These are phyloP conservation scores for Vitis cinerea DNA, from an alignment of 164 flowering plant species.

Conservation along the genomic window DNA sequence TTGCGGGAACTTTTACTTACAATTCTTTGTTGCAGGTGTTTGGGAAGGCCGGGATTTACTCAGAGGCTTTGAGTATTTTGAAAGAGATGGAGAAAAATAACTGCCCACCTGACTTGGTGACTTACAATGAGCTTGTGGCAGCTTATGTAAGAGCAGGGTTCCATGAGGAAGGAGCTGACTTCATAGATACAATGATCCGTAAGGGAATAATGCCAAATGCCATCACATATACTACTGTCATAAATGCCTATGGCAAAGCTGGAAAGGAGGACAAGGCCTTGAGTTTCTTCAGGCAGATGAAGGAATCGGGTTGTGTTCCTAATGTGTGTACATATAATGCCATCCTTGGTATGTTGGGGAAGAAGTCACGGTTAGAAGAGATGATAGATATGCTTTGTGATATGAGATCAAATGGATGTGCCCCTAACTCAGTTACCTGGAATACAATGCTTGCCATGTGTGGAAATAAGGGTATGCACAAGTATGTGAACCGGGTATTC, in stretches of 20 bases:
- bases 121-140: slow-evolving; percentile 84
- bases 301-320: slow-evolving; percentile 76
- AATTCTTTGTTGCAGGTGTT: slow-evolving; percentile 80
- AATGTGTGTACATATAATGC: slow-evolving; percentile 82
- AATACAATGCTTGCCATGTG: slow-evolving; percentile 85
- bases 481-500: slow-evolving; percentile 60
- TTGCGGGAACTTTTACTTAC: slow-evolving; percentile 72
- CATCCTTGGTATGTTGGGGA: slow-evolving; percentile 80
- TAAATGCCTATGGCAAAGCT: slow-evolving; percentile 79
- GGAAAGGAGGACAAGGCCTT: slow-evolving; percentile 78
- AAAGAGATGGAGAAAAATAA: slow-evolving; percentile 84
- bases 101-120: slow-evolving; percentile 69
- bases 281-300: slow-evolving; percentile 64
- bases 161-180: slow-evolving; percentile 69
- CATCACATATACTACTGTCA: slow-evolving; percentile 82
- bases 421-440: slow-evolving; percentile 86
- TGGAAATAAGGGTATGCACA: slow-evolving; percentile 65
- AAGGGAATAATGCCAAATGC: slow-evolving; percentile 79
- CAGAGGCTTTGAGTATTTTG: slow-evolving; percentile 66
- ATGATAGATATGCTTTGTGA: slow-evolving; percentile 71
- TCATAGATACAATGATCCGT: slow-evolving; percentile 60
- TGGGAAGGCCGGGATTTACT: slow-evolving; percentile 70
- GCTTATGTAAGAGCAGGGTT: slow-evolving; percentile 87
- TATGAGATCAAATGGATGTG: slow-evolving; percentile 69
- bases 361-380: slow-evolving; percentile 62